Base-by-base conservation (phyloP, 371 early-diverging fungal genomes). In the Mucor mucedo region DNA sequence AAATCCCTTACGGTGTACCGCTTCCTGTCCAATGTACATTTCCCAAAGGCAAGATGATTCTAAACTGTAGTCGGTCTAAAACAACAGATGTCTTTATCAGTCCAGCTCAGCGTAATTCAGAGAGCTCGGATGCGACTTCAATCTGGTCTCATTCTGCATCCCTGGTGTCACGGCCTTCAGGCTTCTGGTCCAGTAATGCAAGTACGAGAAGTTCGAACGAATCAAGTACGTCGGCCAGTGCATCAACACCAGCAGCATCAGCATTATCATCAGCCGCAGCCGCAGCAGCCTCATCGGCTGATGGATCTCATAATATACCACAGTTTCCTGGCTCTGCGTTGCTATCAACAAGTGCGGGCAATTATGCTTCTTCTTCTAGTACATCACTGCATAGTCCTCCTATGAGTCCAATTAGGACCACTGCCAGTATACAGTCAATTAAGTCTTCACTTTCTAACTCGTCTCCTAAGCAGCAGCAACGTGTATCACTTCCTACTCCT, bases 31-130 rank as follows among this genome's bases (percentile, higher is more conserved):
- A 85, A 48, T 72, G 77, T 42, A 85, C 90, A 1, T 89, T 81
- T 62, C 90, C 91, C 0, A 77, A 84, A 53, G 84, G 84, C 11
- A 77, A 84, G 21, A 58, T 87, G 65, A 69, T 82, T 0, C 65
- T 86, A 9, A 70, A 77, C 7, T 82, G 83, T 47, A 75, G 71
- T 2, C 66, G 79, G 11, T 86, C 87, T 8, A 80, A 67, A 41
- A 70, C 71, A 1, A 73, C 72, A 35, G 70, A 71, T 49, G 55
- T 65, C 13, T 73, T 67, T 60, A 71, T 75, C 35, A 63, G 69
- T 52, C 67, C 78, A 30, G 69, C 71, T 13, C 60, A 64, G 30
- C 58, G 72, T 28, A 52, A 62, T 6, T 76, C 77, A 29, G 72
- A 76, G 52, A 76, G 67, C 56, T 72, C 61, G 28, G 69, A 70